These are phyloP conservation scores for Chaetoscypha palmicola DNA, from an alignment of 2,329 filamentous ascomycete species.

Conservation along the genomic window DNA sequence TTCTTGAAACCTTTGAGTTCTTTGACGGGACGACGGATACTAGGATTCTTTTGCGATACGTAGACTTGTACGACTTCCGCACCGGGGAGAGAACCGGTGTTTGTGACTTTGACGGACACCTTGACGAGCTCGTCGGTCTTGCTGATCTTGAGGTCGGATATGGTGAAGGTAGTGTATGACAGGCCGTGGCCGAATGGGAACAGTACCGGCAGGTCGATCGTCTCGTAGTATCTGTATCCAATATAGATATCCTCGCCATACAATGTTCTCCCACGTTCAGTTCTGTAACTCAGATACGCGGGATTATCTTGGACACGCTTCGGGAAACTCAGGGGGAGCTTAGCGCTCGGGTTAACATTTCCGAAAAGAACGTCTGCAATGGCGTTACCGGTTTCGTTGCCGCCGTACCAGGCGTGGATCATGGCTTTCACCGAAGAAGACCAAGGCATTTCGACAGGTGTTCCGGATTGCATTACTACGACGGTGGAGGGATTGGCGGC, in stretches of 20 bases:
- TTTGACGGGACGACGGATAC: slow-evolving; percentile 49
- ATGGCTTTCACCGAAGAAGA: slow-evolving; percentile 47
- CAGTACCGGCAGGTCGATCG: slow-evolving; percentile 53
- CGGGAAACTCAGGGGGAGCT: slow-evolving; percentile 69
- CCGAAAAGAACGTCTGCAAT: slow-evolving; percentile 74
- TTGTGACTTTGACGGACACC: slow-evolving; percentile 49
- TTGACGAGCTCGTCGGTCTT: slow-evolving; percentile 39
- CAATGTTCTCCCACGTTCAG: slow-evolving; percentile 62
- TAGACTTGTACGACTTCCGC: slow-evolving; percentile 54
- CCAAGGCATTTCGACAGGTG: slow-evolving; percentile 68
- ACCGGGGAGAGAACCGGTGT: slow-evolving; percentile 49
- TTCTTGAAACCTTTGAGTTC: slow-evolving; percentile 63
- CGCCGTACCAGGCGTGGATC: slow-evolving; percentile 77
- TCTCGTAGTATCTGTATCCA: slow-evolving; percentile 76
- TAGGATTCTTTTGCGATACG: slow-evolving; percentile 43
- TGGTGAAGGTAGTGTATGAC: slow-evolving; percentile 65
- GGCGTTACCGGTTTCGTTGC: slow-evolving; percentile 78
- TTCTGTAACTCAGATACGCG: slow-evolving; percentile 66
- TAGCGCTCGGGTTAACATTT: slow-evolving; percentile 65
- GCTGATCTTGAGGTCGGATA: slow-evolving; percentile 43
- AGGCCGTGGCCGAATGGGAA: slow-evolving; percentile 78
- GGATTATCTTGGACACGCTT: slow-evolving; percentile 62
- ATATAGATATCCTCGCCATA: slow-evolving; percentile 79
- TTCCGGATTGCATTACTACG: slow-evolving; percentile 72
- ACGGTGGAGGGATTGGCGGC: slow-evolving; percentile 61